Conservation (phyloP, 2,329 filamentous ascomycete genomes). For the Thermomyces lanuginosus region DNA sequence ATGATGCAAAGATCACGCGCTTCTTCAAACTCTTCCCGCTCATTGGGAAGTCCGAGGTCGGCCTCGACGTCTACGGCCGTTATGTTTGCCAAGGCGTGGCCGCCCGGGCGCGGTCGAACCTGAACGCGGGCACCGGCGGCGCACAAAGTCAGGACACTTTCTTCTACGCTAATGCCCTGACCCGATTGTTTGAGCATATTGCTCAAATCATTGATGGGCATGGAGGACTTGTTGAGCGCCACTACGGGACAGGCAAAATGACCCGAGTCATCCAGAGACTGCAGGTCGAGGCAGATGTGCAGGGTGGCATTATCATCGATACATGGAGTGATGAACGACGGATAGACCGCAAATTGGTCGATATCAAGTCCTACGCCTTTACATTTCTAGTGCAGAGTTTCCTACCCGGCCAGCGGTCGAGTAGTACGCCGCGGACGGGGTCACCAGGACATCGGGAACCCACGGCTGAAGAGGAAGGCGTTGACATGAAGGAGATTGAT, state of each 20-base stretch:
- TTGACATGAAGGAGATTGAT: conserved; percentile 95
- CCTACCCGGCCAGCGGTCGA: conserved; percentile 50
- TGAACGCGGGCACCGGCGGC: conserved; percentile 50
- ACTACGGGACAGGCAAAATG: conserved; percentile 91
- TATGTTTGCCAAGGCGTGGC: conserved; percentile 96
- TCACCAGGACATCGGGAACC: conserved; percentile 48
- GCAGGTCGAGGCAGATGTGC: conserved; percentile 87
- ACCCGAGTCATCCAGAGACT: conserved; percentile 79
- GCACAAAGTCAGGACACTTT: conserved; percentile 55
- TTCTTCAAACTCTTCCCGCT: conserved; percentile 98
- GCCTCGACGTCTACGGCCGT: conserved; percentile 82
- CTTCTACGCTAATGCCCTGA: conserved; percentile 83
- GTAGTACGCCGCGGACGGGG: conserved; percentile 50
- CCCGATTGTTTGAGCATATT: conserved; percentile 91
- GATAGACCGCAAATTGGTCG: conserved; percentile 73
- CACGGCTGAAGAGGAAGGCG: conserved; percentile 69
- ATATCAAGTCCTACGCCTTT: conserved; percentile 95
- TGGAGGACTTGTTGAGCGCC: conserved; percentile 74
- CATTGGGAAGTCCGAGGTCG: conserved; percentile 75
- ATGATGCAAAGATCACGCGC: conserved; percentile 74
- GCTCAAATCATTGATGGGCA: conserved; percentile 91
- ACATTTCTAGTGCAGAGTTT: conserved; percentile 95
- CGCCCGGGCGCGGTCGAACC: conserved; percentile 59
- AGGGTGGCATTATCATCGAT: conserved; percentile 88
- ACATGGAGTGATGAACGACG: conserved; percentile 84